Percentiles rank a stretch among this genome's conserved stretches.
Conservation (phyloP, 768 basidiomycete genomes). For the Trametes maxima region DNA sequence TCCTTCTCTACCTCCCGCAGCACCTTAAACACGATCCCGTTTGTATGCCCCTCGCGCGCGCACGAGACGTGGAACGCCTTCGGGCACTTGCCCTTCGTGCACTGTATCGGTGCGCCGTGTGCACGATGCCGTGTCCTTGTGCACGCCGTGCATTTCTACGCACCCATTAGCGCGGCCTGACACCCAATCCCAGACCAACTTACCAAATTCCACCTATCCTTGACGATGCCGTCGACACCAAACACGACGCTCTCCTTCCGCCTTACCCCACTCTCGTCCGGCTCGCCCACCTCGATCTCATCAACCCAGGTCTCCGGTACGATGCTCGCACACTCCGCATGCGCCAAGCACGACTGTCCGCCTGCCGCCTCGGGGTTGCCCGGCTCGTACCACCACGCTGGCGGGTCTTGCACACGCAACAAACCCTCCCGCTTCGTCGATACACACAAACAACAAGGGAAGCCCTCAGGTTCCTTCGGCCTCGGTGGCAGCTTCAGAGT, state of each 20-base stretch:
- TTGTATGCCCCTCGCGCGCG: slow-evolving; percentile 59
- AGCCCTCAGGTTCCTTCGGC: slow-evolving; percentile 54
- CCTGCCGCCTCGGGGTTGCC: slow-evolving; percentile 46
- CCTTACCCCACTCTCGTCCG: slow-evolving; percentile 35
- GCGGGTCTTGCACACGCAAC: slow-evolving; percentile 69
- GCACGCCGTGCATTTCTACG: slow-evolving; percentile 91
- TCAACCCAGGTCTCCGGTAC: slow-evolving; percentile 95
- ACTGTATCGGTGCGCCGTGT: slow-evolving; percentile 87
- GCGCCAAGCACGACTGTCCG: slow-evolving; percentile 50
- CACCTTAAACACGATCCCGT: slow-evolving; percentile 61
- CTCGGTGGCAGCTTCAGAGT: slow-evolving; percentile 70
- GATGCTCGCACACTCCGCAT: slow-evolving; percentile 76
- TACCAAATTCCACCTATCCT: slow-evolving; percentile 92
- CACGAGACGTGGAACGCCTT: slow-evolving; percentile 95
- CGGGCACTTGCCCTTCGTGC: slow-evolving; percentile 91
- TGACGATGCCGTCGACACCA: slow-evolving; percentile 87
- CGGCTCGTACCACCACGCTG: slow-evolving; percentile 39
- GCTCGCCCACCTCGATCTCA: slow-evolving; percentile 47
- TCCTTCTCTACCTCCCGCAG: slow-evolving; percentile 80
- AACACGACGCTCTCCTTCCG: slow-evolving; percentile 61
- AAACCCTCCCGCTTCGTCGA: slow-evolving; percentile 56
- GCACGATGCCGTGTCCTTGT: slow-evolving; percentile 63
- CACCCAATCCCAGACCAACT: slow-evolving; percentile 29
- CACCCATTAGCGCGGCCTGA: background rate
- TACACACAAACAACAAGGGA: slow-evolving; percentile 72